A percentile compares a stretch with the other conserved stretches of the same genome.
Evolutionary conservation across 495 filamentous ascomycete genomes (phyloP).

Genomic region (Penicillium verhagenii): DNA sequence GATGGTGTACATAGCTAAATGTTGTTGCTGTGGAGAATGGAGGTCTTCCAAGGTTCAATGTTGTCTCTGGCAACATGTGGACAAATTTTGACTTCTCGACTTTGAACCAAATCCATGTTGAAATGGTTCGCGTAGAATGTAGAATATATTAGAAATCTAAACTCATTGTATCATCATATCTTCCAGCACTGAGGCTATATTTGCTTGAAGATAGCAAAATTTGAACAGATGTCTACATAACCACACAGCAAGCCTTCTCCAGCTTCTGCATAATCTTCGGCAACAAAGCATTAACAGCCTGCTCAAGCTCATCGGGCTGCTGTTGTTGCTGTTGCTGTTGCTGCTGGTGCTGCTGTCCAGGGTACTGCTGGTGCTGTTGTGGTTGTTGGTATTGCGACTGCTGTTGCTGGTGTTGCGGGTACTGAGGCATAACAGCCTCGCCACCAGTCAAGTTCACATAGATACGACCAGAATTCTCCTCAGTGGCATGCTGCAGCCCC

Average conservation of each 20-base stretch:
- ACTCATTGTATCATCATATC: not conserved
- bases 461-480: constrained; percentile 84
- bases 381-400: constrained; percentile 43
- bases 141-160: too few species aligned
- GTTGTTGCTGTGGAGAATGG: too few species aligned
- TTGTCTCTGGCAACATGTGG: too few species aligned
- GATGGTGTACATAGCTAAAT: too few species aligned
- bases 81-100: too few species aligned
- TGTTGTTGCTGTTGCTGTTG: constrained; percentile 44
- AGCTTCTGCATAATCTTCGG: constrained; percentile 61
- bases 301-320: constrained; percentile 62
- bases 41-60: too few species aligned
- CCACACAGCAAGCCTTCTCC: constrained; percentile 68
- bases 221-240: too few species aligned
- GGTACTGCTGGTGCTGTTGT: constrained; percentile 32
- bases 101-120: too few species aligned
- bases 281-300: constrained; percentile 61
- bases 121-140: too few species aligned
- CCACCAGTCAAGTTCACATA: constrained; percentile 68
- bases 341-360: constrained; percentile 36
- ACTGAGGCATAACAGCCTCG: constrained; percentile 53
- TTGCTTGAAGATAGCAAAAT: not conserved
- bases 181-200: constrained; percentile 2
- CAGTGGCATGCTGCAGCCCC: constrained; percentile 76
- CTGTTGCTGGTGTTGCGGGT: constrained; percentile 29